Conservation (phyloP, 768 basidiomycete genomes). For the Tephrocybe sp. region DNA sequence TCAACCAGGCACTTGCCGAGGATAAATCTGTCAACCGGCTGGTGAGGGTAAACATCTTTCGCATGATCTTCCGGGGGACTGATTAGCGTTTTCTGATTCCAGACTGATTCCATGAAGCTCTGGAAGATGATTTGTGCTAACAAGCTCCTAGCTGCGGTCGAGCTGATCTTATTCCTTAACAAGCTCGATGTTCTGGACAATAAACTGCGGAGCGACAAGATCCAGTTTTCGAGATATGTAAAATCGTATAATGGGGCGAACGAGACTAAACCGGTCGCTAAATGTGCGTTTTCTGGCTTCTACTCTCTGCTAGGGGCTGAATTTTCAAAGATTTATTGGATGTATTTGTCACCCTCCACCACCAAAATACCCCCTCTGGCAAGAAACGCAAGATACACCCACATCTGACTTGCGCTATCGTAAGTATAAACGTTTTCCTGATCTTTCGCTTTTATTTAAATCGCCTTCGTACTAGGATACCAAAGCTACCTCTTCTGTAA, state of each 20-base stretch:
- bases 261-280: conserved; percentile 47
- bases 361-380: conserved; percentile 48
- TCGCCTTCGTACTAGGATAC: conserved; percentile 40
- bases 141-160: conserved; percentile 50
- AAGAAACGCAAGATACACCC: conserved; percentile 48
- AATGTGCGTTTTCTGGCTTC: conserved; percentile 41
- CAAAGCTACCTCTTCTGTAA: conserved; percentile 45
- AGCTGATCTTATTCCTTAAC: conserved; percentile 63
- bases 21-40: conserved; percentile 60
- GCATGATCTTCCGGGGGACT: neutral
- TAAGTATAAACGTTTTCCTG: conserved; percentile 29
- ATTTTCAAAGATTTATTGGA: conserved; percentile 45
- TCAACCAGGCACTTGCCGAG: conserved; percentile 63
- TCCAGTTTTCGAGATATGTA: conserved; percentile 55
- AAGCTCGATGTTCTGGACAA: conserved; percentile 59
- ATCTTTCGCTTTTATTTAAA: conserved; percentile 10
- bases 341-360: conserved; percentile 50
- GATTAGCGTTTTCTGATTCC: neutral
- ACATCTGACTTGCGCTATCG: conserved; percentile 60
- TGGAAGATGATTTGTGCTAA: conserved; percentile 65
- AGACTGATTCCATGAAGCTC: conserved; percentile 57
- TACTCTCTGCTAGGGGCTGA: neutral
- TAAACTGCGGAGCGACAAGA: conserved; percentile 47
- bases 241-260: conserved; percentile 56
- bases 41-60: conserved; percentile 32